phyloP scores from a whole-genome alignment of 495 filamentous ascomycete genomes.

The Halenospora varia region DNA sequence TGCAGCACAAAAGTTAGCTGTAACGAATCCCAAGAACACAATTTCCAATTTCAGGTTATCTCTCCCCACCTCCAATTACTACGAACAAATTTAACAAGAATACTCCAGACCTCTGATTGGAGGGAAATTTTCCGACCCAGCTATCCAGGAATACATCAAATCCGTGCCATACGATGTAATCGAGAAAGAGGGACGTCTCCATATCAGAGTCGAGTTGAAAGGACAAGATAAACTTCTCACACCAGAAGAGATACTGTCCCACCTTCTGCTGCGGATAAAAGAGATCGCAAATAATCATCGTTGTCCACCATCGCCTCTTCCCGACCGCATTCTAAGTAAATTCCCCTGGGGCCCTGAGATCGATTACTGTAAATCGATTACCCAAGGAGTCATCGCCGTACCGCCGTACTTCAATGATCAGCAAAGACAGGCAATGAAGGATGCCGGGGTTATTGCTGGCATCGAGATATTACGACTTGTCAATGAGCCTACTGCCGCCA shows the following conservation, averaged over 20 bases:
- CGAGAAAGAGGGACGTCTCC: constrained; percentile 72
- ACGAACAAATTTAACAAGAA: constrained; percentile 27
- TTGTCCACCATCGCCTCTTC: too few species aligned
- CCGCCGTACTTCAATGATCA: constrained; percentile 98
- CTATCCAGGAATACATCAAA: constrained; percentile 74
- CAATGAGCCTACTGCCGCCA: constrained; percentile 83
- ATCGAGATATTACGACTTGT: constrained; percentile 93
- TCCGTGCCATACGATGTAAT: constrained; percentile 82
- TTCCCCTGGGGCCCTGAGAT: too few species aligned
- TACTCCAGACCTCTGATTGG: constrained; percentile 74
- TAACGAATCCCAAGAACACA: constrained; percentile 80
- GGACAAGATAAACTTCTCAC: constrained; percentile 69
- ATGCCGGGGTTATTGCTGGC: constrained; percentile 85
- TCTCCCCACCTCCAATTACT: background rate
- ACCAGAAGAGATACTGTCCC: constrained; percentile 78
- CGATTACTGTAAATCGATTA: constrained; percentile 88
- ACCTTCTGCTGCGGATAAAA: constrained; percentile 89
- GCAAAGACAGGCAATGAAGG: constrained; percentile 93
- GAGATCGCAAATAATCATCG: too few species aligned
- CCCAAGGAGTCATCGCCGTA: constrained; percentile 91
- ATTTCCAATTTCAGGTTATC: constrained; percentile 90
- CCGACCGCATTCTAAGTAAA: too few species aligned
- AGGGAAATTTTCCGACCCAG: constrained; percentile 78
- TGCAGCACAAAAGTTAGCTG: constrained; percentile 96
- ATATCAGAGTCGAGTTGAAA: constrained; percentile 69